These are phyloP conservation scores for Neurospora sp. DNA, from an alignment of 495 filamentous ascomycete species.

Conservation along the genomic window DNA sequence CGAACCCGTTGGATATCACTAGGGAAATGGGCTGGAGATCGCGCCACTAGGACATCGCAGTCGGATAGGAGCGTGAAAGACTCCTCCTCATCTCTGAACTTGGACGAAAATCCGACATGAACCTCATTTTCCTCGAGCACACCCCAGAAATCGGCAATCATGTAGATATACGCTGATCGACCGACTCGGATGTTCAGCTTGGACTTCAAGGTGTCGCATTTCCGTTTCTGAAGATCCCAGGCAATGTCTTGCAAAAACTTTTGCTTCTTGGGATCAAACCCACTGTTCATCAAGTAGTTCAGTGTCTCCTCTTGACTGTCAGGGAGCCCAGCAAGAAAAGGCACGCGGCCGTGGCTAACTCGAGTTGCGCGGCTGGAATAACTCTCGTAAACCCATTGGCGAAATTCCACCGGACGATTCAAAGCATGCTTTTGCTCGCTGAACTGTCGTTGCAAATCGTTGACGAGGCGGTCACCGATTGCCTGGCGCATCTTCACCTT, in stretches of 20 bases:
- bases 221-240: slow-evolving; percentile 39
- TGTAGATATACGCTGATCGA: slow-evolving; percentile 67
- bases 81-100: slow-evolving; percentile 41
- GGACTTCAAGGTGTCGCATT: slow-evolving; percentile 46
- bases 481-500: slow-evolving; percentile 36
- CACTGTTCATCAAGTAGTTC: slow-evolving; percentile 48
- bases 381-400: slow-evolving; percentile 46
- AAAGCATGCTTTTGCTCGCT: slow-evolving; percentile 49
- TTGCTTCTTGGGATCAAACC: slow-evolving; percentile 53
- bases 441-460: slow-evolving; percentile 50
- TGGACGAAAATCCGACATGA: slow-evolving; percentile 68
- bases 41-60: slow-evolving; percentile 75
- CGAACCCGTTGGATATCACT: slow-evolving; percentile 73
- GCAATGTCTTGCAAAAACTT: slow-evolving; percentile 50
- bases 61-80: slow-evolving; percentile 53
- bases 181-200: slow-evolving; percentile 63
- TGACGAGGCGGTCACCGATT: slow-evolving; percentile 48
- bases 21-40: slow-evolving; percentile 66
- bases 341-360: slow-evolving; percentile 24
- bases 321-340: slow-evolving; percentile 46
- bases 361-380: slow-evolving; percentile 25
- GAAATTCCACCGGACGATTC: slow-evolving; percentile 36
- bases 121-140: slow-evolving; percentile 66
- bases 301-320: slow-evolving; percentile 38
- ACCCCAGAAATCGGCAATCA: slow-evolving; percentile 69